These are phyloP conservation scores for Plasmodium vivax DNA, from an alignment of 169 alveolate genomes.

Conservation along the genomic window DNA sequence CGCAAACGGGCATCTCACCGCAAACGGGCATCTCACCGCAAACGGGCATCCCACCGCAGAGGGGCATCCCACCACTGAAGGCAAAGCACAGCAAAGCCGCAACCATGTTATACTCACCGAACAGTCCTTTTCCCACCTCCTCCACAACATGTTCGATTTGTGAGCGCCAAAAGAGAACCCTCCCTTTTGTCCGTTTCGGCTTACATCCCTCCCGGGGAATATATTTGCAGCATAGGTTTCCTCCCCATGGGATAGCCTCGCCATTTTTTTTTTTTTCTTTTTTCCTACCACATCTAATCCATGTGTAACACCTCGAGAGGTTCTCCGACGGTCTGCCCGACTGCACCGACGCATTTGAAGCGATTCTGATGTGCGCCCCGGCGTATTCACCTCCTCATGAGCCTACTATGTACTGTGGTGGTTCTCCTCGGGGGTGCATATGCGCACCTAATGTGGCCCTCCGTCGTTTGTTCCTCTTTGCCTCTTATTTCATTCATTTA, in stretches of 20 bases:
- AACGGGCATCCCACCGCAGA: not conserved
- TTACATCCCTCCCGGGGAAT: not conserved
- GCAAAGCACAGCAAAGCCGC: not conserved
- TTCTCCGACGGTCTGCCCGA: not conserved
- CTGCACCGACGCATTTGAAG: not conserved
- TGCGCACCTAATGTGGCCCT: not conserved
- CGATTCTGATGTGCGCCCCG: not conserved
- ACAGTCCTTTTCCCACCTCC: slow-evolving; percentile 22
- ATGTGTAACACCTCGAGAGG: not conserved
- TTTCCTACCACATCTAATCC: not conserved
- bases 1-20: no score
- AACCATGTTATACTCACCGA: slow-evolving; percentile 25
- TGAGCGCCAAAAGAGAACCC: not conserved
- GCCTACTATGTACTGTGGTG: not conserved
- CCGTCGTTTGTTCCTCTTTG: not conserved
- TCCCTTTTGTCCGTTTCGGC: not conserved
- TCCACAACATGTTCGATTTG: slow-evolving; percentile 38
- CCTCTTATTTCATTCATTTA: not conserved
- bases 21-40: no score
- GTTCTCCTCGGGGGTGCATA: not conserved
- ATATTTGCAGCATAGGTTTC: not conserved
- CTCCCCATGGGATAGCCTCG: not conserved
- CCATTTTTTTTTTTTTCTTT: not conserved
- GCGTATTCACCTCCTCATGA: not conserved
- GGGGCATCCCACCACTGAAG: not conserved